Evolutionary conservation across 2,329 filamentous ascomycete species (phyloP), one percentile per base, ranked within the genome.

Genomic region (Apiospora phragmitis): DNA sequence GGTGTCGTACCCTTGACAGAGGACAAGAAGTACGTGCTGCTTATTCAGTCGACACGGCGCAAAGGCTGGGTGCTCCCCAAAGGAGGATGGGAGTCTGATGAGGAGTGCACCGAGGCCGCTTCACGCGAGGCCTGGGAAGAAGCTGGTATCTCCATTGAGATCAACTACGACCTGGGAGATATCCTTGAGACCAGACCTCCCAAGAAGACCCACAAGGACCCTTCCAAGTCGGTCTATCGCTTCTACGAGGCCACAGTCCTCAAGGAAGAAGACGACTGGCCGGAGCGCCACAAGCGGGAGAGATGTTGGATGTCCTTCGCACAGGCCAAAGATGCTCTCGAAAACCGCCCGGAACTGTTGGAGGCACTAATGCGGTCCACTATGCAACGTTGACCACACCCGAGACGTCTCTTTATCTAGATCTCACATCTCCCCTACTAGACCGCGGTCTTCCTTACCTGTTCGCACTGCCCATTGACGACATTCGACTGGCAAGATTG

Each of bases 41-140:
- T 99, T 76, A 97, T 98, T 77, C 94, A 98, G 85, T 97, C 94
- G 69, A 95, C 93, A 68, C 90, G 94, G 74, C 92, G 94, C 77
- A 94, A 94, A 81, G 94, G 93, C 77, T 99, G 96, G 96, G 96
- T 99, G 59, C 87, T 99, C 71, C 96, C 96, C 72, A 99, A 99
- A 82, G 96, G 96, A 79, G 96, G 96, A 72, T 99, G 96, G 95
- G 96, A 99, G 82, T 92, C 91, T 43, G 96, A 99, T 82, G 96
- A 99, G 84, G 89, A 91, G 73, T 96, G 93, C 73, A 90, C 92
- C 73, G 89, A 95, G 80, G 93, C 96, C 70, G 96, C 96, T 70
- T 83, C 92, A 86, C 86, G 96, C 75, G 96, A 99, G 83, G 96
- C 96, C 72, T 98, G 96, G 96, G 96, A 98, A 85, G 96, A 98